A percentile compares a stretch with the other conserved stretches of the same genome.
phyloP scores from a whole-genome alignment of 257 asterid genomes.

The Asclepias syriaca region DNA sequence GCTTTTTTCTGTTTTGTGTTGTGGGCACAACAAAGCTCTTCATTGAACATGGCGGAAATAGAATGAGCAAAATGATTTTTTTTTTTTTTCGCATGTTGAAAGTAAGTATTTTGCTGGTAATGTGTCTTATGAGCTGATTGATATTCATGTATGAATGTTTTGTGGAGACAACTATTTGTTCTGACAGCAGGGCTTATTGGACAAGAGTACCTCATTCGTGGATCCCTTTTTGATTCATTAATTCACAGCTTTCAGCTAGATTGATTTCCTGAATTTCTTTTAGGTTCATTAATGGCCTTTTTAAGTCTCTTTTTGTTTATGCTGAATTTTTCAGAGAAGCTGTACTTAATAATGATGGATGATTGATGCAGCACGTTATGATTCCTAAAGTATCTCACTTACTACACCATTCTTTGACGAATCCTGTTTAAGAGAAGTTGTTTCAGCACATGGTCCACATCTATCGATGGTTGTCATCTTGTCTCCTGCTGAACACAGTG shows the following conservation, averaged over 20 bases:
- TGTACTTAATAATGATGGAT: slow-evolving; percentile 20
- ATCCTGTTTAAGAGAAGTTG: slow-evolving; percentile 14
- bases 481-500: slow-evolving; percentile 24
- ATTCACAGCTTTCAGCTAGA: background rate
- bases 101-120: background rate
- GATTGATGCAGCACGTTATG: slow-evolving; percentile 26
- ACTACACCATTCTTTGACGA: slow-evolving; percentile 10
- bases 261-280: background rate
- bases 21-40: background rate
- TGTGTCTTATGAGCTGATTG: background rate
- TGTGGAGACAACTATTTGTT: background rate
- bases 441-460: slow-evolving; percentile 20
- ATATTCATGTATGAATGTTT: background rate
- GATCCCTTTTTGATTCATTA: background rate
- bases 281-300: background rate
- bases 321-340: slow-evolving; percentile 12
- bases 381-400: slow-evolving; percentile 14
- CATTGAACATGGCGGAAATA: background rate
- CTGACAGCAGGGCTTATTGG: background rate
- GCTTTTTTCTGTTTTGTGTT: background rate
- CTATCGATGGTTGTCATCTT: slow-evolving; percentile 28
- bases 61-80: background rate
- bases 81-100: background rate
- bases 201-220: background rate
- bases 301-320: background rate